Evolutionary conservation across 805 yeast species (phyloP).

Genomic region (Lachancea meyersii): DNA sequence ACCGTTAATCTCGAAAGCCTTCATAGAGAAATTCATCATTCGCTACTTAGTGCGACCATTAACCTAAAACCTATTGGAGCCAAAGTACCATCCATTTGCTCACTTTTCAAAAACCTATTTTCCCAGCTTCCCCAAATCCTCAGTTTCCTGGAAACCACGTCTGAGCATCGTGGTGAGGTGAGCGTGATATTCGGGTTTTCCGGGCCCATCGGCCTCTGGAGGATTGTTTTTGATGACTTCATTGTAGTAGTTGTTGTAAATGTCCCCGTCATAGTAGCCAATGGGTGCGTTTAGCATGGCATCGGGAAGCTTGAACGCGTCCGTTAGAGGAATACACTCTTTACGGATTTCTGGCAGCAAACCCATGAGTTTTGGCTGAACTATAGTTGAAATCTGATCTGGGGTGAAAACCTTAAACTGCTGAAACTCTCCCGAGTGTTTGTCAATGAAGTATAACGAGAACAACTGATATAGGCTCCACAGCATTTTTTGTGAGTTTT

Average conservation of each 20-base stretch:
- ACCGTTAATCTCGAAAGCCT: too few species aligned
- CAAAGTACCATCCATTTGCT: too few species aligned
- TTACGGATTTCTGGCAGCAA: slow-evolving; percentile 51
- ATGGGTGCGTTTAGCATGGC: slow-evolving; percentile 75
- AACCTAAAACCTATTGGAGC: too few species aligned
- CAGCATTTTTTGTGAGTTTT: slow-evolving; percentile 42
- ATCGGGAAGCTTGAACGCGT: slow-evolving; percentile 77
- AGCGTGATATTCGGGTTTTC: slow-evolving; percentile 38
- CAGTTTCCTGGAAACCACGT: slow-evolving; percentile 34
- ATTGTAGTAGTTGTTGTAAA: slow-evolving; percentile 72
- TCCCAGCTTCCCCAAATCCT: slow-evolving; percentile 23
- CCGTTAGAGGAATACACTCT: slow-evolving; percentile 72
- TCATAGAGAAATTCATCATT: too few species aligned
- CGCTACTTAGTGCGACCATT: too few species aligned
- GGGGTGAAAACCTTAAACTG: slow-evolving; percentile 53
- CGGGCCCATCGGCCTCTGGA: slow-evolving; percentile 43
- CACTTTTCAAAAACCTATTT: too few species aligned
- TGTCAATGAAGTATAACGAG: slow-evolving; percentile 60
- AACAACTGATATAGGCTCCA: slow-evolving; percentile 53
- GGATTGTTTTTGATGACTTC: slow-evolving; percentile 53
- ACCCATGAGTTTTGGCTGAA: slow-evolving; percentile 38
- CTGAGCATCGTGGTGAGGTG: slow-evolving; percentile 37
- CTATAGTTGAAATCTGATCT: slow-evolving; percentile 39
- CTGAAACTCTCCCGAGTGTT: slow-evolving; percentile 65
- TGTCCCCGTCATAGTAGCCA: slow-evolving; percentile 76